Percentiles rank a stretch among this genome's conserved stretches.
Evolutionary conservation across 495 filamentous ascomycete genomes (phyloP).

Genomic region (Mytilinidion resinicola): DNA sequence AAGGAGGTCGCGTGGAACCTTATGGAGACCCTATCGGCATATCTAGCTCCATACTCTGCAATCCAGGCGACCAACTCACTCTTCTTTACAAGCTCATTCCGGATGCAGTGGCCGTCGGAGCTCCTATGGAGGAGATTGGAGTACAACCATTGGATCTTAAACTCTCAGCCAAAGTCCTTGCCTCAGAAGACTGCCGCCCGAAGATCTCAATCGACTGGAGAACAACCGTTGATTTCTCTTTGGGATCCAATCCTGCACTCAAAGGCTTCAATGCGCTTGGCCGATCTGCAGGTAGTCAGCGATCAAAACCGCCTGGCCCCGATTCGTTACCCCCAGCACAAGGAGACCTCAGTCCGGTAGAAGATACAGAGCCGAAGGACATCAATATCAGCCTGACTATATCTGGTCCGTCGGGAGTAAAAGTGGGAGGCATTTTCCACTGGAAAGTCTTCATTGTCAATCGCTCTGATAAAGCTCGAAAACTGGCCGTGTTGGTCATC

Average conservation of each 20-base stretch:
- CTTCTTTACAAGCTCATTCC: conserved; percentile 75
- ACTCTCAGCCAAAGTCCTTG: conserved; percentile 57
- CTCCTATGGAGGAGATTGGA: conserved; percentile 30
- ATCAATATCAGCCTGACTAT: conserved; percentile 73
- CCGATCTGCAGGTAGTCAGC: neutral
- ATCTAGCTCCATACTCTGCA: conserved; percentile 53
- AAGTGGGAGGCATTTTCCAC: conserved; percentile 69
- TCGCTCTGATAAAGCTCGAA: conserved; percentile 59
- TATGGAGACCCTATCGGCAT: conserved; percentile 51
- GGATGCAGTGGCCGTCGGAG: conserved; percentile 40
- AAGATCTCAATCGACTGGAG: conserved; percentile 73
- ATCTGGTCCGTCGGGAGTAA: conserved; percentile 54
- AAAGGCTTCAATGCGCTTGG: too few species aligned
- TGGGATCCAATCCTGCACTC: conserved; percentile 42
- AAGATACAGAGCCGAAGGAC: conserved; percentile 46
- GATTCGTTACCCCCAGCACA: conserved; percentile 44
- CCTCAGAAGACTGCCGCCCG: conserved; percentile 63
- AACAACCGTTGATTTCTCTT: conserved; percentile 74
- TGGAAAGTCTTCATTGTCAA: conserved; percentile 91
- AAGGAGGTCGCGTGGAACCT: conserved; percentile 61
- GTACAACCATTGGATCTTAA: conserved; percentile 53
- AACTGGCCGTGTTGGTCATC: conserved; percentile 73
- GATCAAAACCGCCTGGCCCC: conserved; percentile 9
- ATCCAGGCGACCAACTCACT: conserved; percentile 76
- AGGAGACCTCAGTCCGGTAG: conserved; percentile 23